Evolutionary conservation across 1,284 basidiomycete genomes (phyloP).

Genomic region (Agaricales sp.): DNA sequence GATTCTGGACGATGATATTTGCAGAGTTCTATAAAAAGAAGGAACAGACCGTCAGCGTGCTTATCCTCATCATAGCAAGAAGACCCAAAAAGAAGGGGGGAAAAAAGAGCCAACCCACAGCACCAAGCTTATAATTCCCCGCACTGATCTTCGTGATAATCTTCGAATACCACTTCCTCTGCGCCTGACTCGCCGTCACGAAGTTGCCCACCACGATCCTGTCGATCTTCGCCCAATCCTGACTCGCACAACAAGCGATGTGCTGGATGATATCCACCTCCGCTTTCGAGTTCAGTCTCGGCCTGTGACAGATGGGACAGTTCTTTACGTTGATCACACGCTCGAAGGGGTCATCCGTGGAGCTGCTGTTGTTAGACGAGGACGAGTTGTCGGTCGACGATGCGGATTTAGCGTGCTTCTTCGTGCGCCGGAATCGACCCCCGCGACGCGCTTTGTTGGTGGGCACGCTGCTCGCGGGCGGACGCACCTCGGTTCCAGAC

Average conservation of each 20-base stretch:
- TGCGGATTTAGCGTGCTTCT: conserved; percentile 27
- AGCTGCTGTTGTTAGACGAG: conserved; percentile 6
- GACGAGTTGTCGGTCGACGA: conserved; percentile 5
- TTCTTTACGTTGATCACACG: conserved; percentile 91
- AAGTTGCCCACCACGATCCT: conserved; percentile 90
- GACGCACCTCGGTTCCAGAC: conserved; percentile 15
- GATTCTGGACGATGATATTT: conserved; percentile 94
- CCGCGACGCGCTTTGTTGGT: not conserved
- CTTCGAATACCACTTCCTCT: conserved; percentile 94
- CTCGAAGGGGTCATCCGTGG: conserved; percentile 49
- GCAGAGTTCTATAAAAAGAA: conserved; percentile 66
- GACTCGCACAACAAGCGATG: conserved; percentile 86
- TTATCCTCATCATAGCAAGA: no score
- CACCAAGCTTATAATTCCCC: conserved; percentile 85
- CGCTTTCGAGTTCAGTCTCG: conserved; percentile 73
- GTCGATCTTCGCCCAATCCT: conserved; percentile 87
- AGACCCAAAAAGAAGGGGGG: not conserved
- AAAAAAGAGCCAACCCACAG: conserved; percentile 39
- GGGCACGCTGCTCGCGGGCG: not conserved
- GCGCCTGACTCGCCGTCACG: conserved; percentile 91
- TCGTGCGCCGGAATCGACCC: conserved; percentile 21
- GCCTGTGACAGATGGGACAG: conserved; percentile 90
- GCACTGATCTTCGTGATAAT: conserved; percentile 76
- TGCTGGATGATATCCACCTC: conserved; percentile 93
- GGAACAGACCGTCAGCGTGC: not conserved